Conservation (phyloP, 257 asterid species). For the Petunia secreta region DNA sequence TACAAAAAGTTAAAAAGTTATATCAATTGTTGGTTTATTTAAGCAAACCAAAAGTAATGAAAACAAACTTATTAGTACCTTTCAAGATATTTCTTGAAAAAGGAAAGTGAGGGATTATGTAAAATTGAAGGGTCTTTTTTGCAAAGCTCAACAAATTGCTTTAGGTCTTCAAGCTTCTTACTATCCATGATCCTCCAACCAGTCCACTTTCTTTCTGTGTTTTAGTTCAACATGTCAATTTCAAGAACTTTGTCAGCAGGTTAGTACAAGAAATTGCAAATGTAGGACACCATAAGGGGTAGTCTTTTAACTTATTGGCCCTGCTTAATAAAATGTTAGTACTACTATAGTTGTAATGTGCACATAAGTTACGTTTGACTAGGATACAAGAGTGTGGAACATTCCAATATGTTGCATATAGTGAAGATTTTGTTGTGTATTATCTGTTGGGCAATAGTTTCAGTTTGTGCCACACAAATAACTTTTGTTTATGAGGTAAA, state of each 20-base stretch:
- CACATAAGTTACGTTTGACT: too few species aligned
- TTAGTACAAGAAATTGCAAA: neutral
- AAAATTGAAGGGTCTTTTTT: conserved; percentile 53
- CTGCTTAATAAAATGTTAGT: too few species aligned
- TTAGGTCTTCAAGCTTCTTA: conserved; percentile 48
- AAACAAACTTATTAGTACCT: conserved; percentile 39
- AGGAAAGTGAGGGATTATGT: conserved; percentile 52
- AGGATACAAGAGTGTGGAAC: too few species aligned
- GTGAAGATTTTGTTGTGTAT: too few species aligned
- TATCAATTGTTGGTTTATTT: neutral
- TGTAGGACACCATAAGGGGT: too few species aligned
- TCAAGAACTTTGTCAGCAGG: neutral
- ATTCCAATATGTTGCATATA: too few species aligned
- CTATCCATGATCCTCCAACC: conserved; percentile 44
- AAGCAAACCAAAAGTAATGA: neutral
- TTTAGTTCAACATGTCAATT: neutral
- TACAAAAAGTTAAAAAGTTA: neutral
- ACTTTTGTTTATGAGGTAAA: too few species aligned
- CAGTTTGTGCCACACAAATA: too few species aligned
- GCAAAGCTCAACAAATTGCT: conserved; percentile 49
- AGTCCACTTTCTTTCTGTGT: conserved; percentile 1
- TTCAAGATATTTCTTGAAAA: conserved; percentile 63
- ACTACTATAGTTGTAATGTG: too few species aligned
- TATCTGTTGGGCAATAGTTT: too few species aligned
- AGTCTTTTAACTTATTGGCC: too few species aligned